A percentile compares a stretch with the other conserved stretches of the same genome.
Evolutionary conservation across 176 grass and related monocot species (phyloP).

Genomic region (Avena atlantica): DNA sequence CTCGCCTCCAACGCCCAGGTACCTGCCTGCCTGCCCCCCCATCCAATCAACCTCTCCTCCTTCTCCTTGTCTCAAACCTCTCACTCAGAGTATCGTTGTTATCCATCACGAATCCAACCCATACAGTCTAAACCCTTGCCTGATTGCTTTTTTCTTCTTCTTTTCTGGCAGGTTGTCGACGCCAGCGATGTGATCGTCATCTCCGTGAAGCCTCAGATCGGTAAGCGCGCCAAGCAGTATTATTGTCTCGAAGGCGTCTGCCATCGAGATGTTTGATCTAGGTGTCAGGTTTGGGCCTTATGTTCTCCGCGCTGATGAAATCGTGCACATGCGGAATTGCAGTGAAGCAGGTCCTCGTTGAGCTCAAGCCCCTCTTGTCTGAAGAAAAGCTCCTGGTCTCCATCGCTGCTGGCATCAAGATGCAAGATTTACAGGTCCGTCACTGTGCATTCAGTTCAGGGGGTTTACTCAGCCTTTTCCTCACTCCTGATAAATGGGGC

Average conservation of each 20-base stretch:
- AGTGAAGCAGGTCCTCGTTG: constrained; percentile 82
- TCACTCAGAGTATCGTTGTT: not conserved
- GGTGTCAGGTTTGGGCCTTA: not conserved
- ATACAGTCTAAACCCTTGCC: not conserved
- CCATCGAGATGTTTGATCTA: not conserved
- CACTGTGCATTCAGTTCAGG: not conserved
- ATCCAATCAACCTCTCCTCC: no score
- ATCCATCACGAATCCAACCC: not conserved
- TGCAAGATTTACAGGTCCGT: constrained; percentile 91
- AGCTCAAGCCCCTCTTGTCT: constrained; percentile 79
- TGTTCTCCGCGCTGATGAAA: not conserved
- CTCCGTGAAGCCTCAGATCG: constrained; percentile 93
- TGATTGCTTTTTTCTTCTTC: not conserved
- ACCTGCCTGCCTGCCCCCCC: not conserved
- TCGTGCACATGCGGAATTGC: constrained; percentile 33
- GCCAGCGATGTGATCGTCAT: constrained; percentile 90
- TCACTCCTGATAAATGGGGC: not conserved
- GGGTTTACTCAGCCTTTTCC: not conserved
- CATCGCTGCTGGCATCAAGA: constrained; percentile 94
- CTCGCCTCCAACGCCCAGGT: constrained; percentile 80
- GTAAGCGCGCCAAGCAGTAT: constrained; percentile 32
- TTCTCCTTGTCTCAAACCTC: no score
- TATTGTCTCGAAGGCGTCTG: not conserved
- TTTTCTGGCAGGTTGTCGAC: constrained; percentile 61
- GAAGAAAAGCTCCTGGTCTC: constrained; percentile 97